Base-by-base conservation (phyloP, 352 stramenopile genomes). In the Phytophthora rubi region DNA sequence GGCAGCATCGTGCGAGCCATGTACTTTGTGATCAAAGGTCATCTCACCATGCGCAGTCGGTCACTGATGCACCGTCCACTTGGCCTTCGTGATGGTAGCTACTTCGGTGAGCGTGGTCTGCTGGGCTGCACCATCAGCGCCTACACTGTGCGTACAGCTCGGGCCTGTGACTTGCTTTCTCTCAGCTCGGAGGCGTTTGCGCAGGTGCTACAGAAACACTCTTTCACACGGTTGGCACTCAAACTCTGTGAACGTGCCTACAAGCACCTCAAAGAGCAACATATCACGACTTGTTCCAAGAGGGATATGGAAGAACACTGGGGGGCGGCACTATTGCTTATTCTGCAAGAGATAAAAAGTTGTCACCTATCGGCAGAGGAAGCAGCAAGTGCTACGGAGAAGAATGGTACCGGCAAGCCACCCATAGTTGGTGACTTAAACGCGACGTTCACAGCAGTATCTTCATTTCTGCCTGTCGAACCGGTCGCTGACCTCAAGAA, bases 1-100 rank as follows among this genome's bases (percentile, higher is more conserved):
- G 83, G 83, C 0, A 81, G 66, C 23, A 86, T 89, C 62, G 53
- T 71, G 10, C 77, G 73, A 49, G 71, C 77, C n/a, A 86, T 89
- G 79, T 89, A 87, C 70, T 89, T 91, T 67, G 83, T 91, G 45
- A 64, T 91, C 4, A 76, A 79, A 5, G 81, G 83, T 1, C 39
- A 82, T 18, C 65, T 91, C 1, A 71, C 80, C 4, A 52, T 52
- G 45, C 18, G 45, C 16, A 52, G 45, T 26, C 49, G 68, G 6
- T 71, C 68, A 12, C 18, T 75, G 5, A 16, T 56, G 66, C 16
- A 51, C 6, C 53, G 49, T 15, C 68, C 62, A 0, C 23, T 68
- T 15, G 59, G 53, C 2, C 67, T 74, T 16, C 60, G 67, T 9
- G 62, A 68, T 16, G 83, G 81, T 2, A 75, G 80, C 47, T 88